A percentile compares a stretch with the other conserved stretches of the same genome.
Conservation (phyloP, 371 early-diverging fungal species). For the Apophysomyces sp. region DNA sequence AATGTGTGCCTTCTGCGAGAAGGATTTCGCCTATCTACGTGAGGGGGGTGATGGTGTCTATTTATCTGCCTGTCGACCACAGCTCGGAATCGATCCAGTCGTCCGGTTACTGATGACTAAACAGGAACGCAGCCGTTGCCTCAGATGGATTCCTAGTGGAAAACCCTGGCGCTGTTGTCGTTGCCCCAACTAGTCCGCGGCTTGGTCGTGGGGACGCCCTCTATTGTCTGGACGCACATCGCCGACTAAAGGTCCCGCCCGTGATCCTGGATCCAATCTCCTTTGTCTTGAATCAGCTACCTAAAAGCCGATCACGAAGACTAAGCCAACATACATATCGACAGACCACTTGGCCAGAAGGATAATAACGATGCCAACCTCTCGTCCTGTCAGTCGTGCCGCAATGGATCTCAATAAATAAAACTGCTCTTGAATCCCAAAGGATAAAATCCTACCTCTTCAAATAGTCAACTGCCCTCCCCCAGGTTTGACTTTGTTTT, state of each 20-base stretch:
- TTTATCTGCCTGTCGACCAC: no score
- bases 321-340: background rate
- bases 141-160: conserved; percentile 5
- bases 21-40: no score
- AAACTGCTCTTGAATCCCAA: no score
- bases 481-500: no score
- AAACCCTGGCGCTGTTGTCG: background rate
- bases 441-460: background rate
- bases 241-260: background rate
- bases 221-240: background rate
- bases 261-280: background rate
- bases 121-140: background rate
- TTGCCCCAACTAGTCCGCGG: background rate
- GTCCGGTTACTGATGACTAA: background rate
- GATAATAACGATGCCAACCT: background rate
- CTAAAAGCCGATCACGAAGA: background rate
- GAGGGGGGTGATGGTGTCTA: no score
- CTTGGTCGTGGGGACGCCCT: background rate
- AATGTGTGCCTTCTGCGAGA: no score
- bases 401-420: no score
- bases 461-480: background rate
- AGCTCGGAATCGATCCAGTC: no score
- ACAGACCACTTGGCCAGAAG: background rate
- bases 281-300: background rate
- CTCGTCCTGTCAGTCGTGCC: no score